Conservation (phyloP, 768 basidiomycete species). For the Panus rudis region DNA sequence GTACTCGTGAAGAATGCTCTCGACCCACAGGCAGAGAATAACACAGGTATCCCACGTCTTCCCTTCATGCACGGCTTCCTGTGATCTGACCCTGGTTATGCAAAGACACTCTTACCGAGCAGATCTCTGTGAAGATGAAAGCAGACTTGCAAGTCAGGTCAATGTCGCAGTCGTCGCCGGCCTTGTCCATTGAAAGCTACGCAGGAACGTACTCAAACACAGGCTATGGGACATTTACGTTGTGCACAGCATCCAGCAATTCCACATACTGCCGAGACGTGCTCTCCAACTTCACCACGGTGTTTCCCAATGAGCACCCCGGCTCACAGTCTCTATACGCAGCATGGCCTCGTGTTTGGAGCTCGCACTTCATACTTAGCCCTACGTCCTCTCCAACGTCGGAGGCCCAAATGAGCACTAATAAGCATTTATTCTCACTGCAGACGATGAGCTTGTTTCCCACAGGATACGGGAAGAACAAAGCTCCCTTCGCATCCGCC, state of each 20-base stretch:
- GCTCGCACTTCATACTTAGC: too few relatives aligned
- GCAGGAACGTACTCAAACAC: constrained; percentile 12
- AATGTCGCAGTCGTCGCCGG: neutral
- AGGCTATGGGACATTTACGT: constrained; percentile 17
- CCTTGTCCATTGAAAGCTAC: constrained; percentile 8
- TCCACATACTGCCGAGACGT: constrained; percentile 11
- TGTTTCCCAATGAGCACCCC: neutral
- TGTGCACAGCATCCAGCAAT: constrained; percentile 12
- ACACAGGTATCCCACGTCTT: neutral
- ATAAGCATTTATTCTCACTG: constrained; percentile 4
- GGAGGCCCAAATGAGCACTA: neutral
- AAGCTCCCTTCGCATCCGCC: constrained; percentile 3
- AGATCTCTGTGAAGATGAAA: neutral
- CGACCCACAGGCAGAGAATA: neutral
- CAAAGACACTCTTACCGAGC: neutral
- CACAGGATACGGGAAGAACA: constrained; percentile 5
- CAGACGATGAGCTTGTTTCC: constrained; percentile 2
- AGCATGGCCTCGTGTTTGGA: neutral
- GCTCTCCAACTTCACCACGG: constrained; percentile 5
- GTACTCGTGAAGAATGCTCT: constrained; percentile 12
- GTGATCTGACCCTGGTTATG: neutral
- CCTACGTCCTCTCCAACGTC: too few relatives aligned
- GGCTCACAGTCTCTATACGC: neutral
- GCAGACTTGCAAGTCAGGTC: neutral
- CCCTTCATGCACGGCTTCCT: neutral